Evolutionary conservation across 225 moss, liverwort and hornwort species (phyloP).

Genomic region (Bryum argenteum): DNA sequence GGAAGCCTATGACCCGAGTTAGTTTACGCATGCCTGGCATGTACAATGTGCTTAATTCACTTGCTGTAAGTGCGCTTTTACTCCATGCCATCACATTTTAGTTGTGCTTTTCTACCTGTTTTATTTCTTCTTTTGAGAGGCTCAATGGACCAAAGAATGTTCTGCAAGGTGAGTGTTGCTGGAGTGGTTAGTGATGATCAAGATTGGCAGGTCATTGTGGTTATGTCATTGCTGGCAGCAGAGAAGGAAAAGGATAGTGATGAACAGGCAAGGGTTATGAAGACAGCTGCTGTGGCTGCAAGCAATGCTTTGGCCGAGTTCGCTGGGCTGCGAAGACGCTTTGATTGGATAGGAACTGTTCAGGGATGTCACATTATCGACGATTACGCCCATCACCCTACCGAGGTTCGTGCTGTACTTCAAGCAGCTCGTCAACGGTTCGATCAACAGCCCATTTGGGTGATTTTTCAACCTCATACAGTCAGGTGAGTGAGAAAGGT

Average conservation of each 20-base stretch:
- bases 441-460: constrained; percentile 91
- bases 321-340: constrained; percentile 74
- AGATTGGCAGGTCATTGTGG: constrained; percentile 82
- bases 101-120: too few relatives aligned
- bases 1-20: constrained; percentile 82
- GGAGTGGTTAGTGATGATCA: constrained; percentile 38
- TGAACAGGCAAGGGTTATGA: constrained; percentile 46
- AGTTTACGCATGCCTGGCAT: constrained; percentile 89
- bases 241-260: constrained; percentile 40
- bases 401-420: constrained; percentile 94
- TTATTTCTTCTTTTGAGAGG: background rate
- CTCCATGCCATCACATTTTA: background rate
- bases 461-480: constrained; percentile 95
- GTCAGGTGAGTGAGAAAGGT: constrained; percentile 54
- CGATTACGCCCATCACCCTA: constrained; percentile 97
- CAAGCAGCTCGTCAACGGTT: constrained; percentile 96
- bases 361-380: constrained; percentile 80
- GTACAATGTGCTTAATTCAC: constrained; percentile 95
- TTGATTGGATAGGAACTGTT: constrained; percentile 78
- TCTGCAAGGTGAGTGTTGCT: background rate
- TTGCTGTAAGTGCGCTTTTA: constrained; percentile 64
- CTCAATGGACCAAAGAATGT: background rate
- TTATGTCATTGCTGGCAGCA: constrained; percentile 63
- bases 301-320: constrained; percentile 63
- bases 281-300: constrained; percentile 66